Base-by-base conservation (phyloP, 371 early-diverging fungal genomes). In the Zopfochytrium polystomum region DNA sequence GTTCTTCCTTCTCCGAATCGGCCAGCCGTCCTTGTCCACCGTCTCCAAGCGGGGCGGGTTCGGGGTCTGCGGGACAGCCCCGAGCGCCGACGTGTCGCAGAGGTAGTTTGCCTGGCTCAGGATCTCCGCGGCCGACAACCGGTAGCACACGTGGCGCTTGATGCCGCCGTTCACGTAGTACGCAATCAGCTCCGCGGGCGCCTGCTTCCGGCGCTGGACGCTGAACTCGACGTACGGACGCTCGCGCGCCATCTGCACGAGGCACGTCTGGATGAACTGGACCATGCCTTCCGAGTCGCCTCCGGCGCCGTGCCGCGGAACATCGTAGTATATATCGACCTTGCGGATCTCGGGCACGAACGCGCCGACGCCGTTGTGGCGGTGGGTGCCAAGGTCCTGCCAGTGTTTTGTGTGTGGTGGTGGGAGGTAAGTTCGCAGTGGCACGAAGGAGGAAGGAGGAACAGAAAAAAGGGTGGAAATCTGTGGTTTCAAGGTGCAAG, bases 231-330 rank as follows among this genome's bases (percentile, higher is more conserved):
- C 69, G 53, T 74, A 68, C 0, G 73, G 75, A 3, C 67, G 55
- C 4, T 38, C 30, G 13, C 33, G 26, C 0, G 78, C 78, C 45
- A 69, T n/a, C 3, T 27, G 11, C 3, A 52, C 13, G 7, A 77
- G 60, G 11, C 52, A 49, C 3, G 27, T 59, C 22, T 66, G 63
- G 42, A 77, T 43, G 35, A 68, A 77, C 18, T 73, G 55, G 34
- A 77, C 73, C 70, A 75, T 68, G n/a, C 78, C 75, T 13, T 43
- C 29, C 27, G 75, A 75, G 62, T 63, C 62, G 27, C 78, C 75
- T 15, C 75, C 72, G 13, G 61, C 62, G n/a, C 66, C 68, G 23
- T 57, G 11, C 15, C 74, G 56, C 15, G 77, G 77, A 26, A 62
- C 62, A 58, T 73, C 66, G 67, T 77, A 77, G 47, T 60, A 57